Conservation (phyloP, 805 yeast genomes). For the Lipomyces spencermartinsiae region DNA sequence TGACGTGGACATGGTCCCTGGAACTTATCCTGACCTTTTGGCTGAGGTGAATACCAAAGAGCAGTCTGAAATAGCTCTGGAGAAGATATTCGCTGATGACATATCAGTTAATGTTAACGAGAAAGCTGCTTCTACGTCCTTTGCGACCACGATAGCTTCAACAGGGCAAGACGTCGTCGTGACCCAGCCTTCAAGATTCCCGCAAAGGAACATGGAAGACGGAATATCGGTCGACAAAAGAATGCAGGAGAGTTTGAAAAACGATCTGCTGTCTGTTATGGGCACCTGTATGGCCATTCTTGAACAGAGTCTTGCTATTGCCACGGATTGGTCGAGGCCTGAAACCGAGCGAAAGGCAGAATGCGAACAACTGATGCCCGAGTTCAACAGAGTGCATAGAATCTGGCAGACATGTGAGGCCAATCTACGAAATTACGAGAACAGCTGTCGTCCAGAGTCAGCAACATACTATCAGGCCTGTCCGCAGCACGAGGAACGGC, state of each 20-base stretch:
- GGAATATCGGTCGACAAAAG: slow-evolving; percentile 18
- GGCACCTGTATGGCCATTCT: slow-evolving; percentile 19
- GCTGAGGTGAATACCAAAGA: neutral
- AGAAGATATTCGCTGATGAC: neutral
- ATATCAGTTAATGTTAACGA: neutral
- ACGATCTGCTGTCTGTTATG: slow-evolving; percentile 16
- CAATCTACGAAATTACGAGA: slow-evolving; percentile 2
- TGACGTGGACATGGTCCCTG: slow-evolving; percentile 13
- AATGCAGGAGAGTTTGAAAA: slow-evolving; percentile 17
- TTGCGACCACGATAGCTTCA: neutral
- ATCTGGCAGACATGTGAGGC: slow-evolving; percentile 13
- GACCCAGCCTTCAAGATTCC: neutral
- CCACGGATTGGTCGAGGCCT: slow-evolving; percentile 23
- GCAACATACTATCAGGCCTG: neutral
- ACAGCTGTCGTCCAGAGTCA: neutral
- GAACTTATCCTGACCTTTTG: neutral
- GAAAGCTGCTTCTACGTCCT: neutral
- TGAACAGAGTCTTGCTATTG: slow-evolving; percentile 24
- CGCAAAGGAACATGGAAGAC: neutral
- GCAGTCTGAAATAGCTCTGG: slow-evolving; percentile 1
- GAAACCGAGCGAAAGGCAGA: slow-evolving; percentile 14
- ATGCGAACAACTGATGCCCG: slow-evolving; percentile 17
- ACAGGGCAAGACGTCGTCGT: neutral
- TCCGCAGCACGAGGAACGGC: neutral
- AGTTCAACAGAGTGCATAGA: slow-evolving; percentile 19